A percentile compares a stretch with the other conserved stretches of the same genome.
Evolutionary conservation across 1,284 basidiomycete species (phyloP).

Genomic region (Rhizopogon parksii): DNA sequence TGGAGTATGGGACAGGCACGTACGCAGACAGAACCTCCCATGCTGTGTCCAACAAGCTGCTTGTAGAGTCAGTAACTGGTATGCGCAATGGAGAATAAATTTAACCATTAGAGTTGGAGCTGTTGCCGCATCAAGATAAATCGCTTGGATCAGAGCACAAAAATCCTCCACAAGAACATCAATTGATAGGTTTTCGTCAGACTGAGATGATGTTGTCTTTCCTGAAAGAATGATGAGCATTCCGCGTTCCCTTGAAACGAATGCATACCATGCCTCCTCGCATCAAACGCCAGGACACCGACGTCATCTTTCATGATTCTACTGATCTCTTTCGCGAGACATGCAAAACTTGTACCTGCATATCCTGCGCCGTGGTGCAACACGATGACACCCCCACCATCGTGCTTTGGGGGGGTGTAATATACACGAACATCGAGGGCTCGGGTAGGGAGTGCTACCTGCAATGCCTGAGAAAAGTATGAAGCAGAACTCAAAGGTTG

Average conservation of each 20-base stretch:
- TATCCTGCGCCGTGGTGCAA: constrained; percentile 96
- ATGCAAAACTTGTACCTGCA: constrained; percentile 84
- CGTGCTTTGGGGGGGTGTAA: constrained; percentile 56
- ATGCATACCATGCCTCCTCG: constrained; percentile 75
- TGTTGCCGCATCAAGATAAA: constrained; percentile 59
- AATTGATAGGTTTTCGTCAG: constrained; percentile 67
- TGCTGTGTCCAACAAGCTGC: constrained; percentile 83
- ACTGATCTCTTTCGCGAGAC: constrained; percentile 73
- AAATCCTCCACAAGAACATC: constrained; percentile 69
- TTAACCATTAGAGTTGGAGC: constrained; percentile 73
- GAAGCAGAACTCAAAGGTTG: constrained; percentile 68
- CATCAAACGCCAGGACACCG: constrained; percentile 82
- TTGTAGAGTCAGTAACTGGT: constrained; percentile 1
- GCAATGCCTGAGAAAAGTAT: constrained; percentile 72
- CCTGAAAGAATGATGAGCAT: constrained; percentile 35
- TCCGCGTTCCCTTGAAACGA: background rate
- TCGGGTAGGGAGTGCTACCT: constrained; percentile 58
- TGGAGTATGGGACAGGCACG: constrained; percentile 63
- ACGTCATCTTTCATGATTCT: constrained; percentile 62
- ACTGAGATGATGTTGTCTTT: constrained; percentile 48
- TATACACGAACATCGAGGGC: constrained; percentile 70
- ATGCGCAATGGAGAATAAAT: constrained; percentile 9
- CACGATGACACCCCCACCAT: constrained; percentile 59
- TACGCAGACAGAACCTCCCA: constrained; percentile 87
- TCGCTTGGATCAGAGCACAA: constrained; percentile 52